Conservation (phyloP, 768 basidiomycete species). For the Lactarius indigo region DNA sequence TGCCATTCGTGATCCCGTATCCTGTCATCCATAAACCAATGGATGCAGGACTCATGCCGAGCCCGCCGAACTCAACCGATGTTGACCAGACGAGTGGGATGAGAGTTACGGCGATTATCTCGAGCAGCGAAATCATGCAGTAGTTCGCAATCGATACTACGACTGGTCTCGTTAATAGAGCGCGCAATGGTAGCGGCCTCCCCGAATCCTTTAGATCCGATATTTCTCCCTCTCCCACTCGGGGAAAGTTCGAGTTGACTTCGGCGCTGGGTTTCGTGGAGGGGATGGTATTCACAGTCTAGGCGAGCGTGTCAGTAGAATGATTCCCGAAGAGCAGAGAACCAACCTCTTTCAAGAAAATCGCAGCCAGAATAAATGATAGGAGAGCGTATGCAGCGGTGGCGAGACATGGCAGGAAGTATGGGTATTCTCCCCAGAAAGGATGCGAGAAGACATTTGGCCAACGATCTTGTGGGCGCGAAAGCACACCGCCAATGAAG, state of each 20-base stretch:
- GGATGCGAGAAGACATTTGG: slow-evolving; percentile 20
- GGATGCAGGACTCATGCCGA: slow-evolving; percentile 35
- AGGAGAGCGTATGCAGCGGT: neutral
- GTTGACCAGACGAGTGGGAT: slow-evolving; percentile 45
- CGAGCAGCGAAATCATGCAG: slow-evolving; percentile 40
- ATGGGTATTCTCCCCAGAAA: slow-evolving; percentile 29
- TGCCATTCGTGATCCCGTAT: slow-evolving; percentile 37
- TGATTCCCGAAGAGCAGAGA: no score
- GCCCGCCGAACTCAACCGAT: slow-evolving; percentile 41
- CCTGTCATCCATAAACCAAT: slow-evolving; percentile 39
- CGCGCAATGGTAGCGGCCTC: slow-evolving; percentile 32
- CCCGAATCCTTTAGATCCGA: no score
- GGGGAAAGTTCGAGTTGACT: no score
- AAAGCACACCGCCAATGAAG: slow-evolving; percentile 24
- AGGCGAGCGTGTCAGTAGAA: no score
- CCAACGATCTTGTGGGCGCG: slow-evolving; percentile 28
- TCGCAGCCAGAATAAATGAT: neutral
- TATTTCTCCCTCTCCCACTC: no score
- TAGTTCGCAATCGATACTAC: slow-evolving; percentile 44
- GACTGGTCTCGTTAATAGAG: slow-evolving; percentile 35
- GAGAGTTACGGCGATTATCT: slow-evolving; percentile 40
- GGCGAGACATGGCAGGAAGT: slow-evolving; percentile 28
- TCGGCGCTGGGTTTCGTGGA: no score
- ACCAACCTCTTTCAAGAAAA: slow-evolving; percentile 18
- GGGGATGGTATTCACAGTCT: no score